Evolutionary conservation across 2,329 filamentous ascomycete genomes (phyloP), one percentile per base, ranked within the genome.

Genomic region (Aspergillus floridensis): DNA sequence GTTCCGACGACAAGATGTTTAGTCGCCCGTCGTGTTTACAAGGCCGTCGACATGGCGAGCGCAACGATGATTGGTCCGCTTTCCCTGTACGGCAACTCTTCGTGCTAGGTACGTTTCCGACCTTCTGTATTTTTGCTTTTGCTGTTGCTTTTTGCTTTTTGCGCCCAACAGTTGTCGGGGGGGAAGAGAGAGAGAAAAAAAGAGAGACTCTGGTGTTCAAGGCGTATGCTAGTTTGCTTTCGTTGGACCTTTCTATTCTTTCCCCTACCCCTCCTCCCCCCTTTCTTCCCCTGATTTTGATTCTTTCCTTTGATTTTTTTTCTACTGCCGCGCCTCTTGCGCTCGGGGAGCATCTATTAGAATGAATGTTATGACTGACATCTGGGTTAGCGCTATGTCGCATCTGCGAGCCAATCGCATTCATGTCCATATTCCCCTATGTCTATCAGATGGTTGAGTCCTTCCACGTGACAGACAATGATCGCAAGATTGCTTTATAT

Each of bases 351-450:
- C 50, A 44, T 35, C n/a, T 44, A n/a, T 3, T 16, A 16, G 11
- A 35, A 16, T 5, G 38, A 2, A n/a, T 16, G 6, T 41, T 14
- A 53, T 56, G 50, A 66, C 66, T 68, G 57, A 67, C 66, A 53
- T 56, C 52, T 57, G 49, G 46, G 59, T 26, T 61, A 96, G 93
- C 92, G 49, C 83, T 96, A 71, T 96, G 93, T 79, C 89, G 95
- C 72, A 93, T 99, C 80, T 97, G 92, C 82, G 95, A 99, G 75
- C 95, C 95, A 55, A 98, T 99, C 76, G 95, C 95, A 5, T 98
- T 99, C 82, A 98, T 97, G 92, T 97, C 93, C 56, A 97, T 98
- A 68, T 98, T 99, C 74, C 95, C 95, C 1, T 99, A 98, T 77
- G 92, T 96, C 68, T 98, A 96, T 80, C 93, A 90, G 81, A 98